Conservation (phyloP, 352 stramenopile species). For the Blastocystis hominis region DNA sequence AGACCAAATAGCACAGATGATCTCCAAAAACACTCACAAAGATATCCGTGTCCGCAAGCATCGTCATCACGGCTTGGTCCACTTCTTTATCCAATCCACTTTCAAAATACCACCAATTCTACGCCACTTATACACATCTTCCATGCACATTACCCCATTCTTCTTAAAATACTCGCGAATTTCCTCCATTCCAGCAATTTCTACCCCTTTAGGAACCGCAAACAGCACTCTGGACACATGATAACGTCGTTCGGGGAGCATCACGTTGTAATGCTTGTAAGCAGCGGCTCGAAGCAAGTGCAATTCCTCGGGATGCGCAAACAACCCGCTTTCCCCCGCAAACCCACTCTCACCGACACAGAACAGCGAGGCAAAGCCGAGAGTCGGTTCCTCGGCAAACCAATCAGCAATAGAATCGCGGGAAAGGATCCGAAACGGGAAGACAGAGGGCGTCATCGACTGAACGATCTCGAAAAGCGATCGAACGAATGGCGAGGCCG, state of each 20-base stretch:
- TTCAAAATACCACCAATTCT: slow-evolving; percentile 44
- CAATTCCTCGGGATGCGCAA: not conserved
- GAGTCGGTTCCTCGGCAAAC: not conserved
- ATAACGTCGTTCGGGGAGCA: not conserved
- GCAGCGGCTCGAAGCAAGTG: not conserved
- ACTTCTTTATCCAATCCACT: not conserved
- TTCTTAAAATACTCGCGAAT: not conserved
- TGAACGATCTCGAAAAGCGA: not conserved
- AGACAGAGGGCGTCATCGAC: not conserved
- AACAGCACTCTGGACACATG: not conserved
- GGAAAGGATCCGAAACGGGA: not conserved
- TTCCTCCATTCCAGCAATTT: not conserved
- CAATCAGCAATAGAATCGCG: not conserved
- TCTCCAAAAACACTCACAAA: not conserved
- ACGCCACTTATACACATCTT: not conserved
- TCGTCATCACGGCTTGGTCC: not conserved
- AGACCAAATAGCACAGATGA: not conserved
- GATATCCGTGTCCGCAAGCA: slow-evolving; percentile 5
- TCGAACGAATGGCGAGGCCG: not conserved
- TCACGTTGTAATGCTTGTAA: not conserved
- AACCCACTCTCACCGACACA: not conserved
- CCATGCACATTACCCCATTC: not conserved
- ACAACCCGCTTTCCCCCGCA: not conserved
- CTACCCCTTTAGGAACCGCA: not conserved
- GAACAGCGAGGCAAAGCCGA: not conserved